Evolutionary conservation across 768 basidiomycete genomes (phyloP).

Genomic region (Hypholoma fasciculare): DNA sequence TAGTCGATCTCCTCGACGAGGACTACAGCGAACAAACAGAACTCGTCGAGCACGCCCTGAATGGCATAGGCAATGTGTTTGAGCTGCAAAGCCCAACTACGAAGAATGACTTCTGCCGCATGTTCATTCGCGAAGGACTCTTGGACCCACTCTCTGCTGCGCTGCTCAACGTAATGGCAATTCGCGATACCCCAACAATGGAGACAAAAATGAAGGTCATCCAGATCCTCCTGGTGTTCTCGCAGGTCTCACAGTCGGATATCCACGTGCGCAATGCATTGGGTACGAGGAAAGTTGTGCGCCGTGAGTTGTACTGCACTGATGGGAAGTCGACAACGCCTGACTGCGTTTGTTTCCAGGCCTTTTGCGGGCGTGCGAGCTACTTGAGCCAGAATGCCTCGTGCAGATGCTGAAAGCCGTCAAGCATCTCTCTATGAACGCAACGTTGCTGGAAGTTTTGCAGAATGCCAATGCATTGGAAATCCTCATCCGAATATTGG

Average conservation of each 20-base stretch:
- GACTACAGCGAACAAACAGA: conserved; percentile 91
- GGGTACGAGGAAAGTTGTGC: conserved; percentile 84
- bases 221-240: conserved; percentile 86
- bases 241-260: conserved; percentile 95
- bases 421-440: conserved; percentile 94
- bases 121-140: conserved; percentile 96
- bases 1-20: conserved; percentile 96
- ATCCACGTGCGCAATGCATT: conserved; percentile 91
- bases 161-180: conserved; percentile 83
- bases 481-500: conserved; percentile 82
- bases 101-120: conserved; percentile 97
- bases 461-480: conserved; percentile 97
- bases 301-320: conserved; percentile 58
- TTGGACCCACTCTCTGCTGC: conserved; percentile 92
- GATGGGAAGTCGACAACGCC: background rate
- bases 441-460: conserved; percentile 85
- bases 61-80: conserved; percentile 94
- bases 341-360: conserved; percentile 44
- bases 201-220: conserved; percentile 90
- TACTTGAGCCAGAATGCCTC: conserved; percentile 85
- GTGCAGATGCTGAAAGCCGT: conserved; percentile 91
- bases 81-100: conserved; percentile 95
- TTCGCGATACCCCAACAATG: conserved; percentile 58
- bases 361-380: conserved; percentile 81
- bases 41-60: conserved; percentile 89